These are phyloP conservation scores for Leucosporidium scottii DNA, from an alignment of 768 basidiomycete genomes.

Conservation along the genomic window DNA sequence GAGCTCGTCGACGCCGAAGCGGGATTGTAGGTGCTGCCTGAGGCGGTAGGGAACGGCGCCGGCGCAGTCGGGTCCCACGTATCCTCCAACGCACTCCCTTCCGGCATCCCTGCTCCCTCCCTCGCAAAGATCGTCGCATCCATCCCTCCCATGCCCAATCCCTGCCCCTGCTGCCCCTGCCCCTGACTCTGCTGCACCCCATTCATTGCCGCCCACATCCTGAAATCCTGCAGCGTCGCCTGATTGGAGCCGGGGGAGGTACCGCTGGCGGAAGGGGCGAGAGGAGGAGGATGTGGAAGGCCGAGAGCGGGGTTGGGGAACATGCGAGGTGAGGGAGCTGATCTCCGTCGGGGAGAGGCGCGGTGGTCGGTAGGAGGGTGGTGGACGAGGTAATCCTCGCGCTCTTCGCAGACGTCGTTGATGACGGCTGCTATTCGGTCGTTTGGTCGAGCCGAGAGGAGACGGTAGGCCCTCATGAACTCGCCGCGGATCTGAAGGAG, in stretches of 20 bases:
- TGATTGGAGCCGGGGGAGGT: not conserved
- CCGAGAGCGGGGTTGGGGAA: constrained; percentile 8
- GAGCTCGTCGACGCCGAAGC: too few species aligned
- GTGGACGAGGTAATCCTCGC: constrained; percentile 50
- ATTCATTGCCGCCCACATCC: constrained; percentile 20
- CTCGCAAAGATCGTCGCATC: not conserved
- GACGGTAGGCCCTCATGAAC: constrained; percentile 90
- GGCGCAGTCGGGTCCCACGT: not conserved
- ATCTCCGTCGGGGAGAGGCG: constrained; percentile 10
- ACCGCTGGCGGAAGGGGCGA: not conserved
- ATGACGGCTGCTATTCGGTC: constrained; percentile 49
- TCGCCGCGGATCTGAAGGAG: constrained; percentile 79
- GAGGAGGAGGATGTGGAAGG: not conserved
- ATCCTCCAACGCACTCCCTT: constrained; percentile 2
- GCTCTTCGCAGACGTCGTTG: constrained; percentile 85
- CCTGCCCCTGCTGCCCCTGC: not conserved
- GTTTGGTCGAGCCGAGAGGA: constrained; percentile 69
- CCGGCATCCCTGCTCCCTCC: not conserved
- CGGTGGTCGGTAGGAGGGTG: constrained; percentile 23
- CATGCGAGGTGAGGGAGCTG: constrained; percentile 24
- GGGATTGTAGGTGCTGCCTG: too few species aligned
- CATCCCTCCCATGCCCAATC: not conserved
- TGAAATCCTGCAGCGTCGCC: constrained; percentile 16
- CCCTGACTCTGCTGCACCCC: constrained; percentile 9
- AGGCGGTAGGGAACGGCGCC: not conserved